Evolutionary conservation across 805 yeast species (phyloP), one percentile per base, ranked within the genome.

Genomic region (Candida palmyrensis): DNA sequence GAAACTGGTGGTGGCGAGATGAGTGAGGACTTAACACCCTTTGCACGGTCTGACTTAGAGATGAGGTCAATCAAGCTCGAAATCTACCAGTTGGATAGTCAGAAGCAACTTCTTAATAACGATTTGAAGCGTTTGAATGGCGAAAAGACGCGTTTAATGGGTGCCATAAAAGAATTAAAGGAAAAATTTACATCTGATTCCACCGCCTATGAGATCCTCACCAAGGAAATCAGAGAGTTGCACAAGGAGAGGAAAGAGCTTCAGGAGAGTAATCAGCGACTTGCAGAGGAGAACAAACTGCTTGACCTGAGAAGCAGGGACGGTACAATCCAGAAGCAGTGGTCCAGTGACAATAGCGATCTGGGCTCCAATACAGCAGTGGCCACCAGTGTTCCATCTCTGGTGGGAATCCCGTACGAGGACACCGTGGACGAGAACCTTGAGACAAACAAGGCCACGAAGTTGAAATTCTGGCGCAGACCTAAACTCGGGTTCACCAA

Each of bases 161-260:
- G 36, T 19, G 36, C 22, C 27, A 17, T 42, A 38, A 11, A 36
- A 31, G 16, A 37, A 28, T 21, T 61, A 54, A 8, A 25, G 50
- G 10, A 43, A 23, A 71, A 66, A 39, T 44, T 78, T 9, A 49
- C 55, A 11, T 54, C 53, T 25, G 65, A 71, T 39, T 62, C 66
- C 23, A 49, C 63, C 2, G 57, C 64, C 1, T 75, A 71, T 41
- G 63, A 68, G 2, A 52, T 53, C 5, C 42, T 80, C 22, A 37
- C 60, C 14, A 62, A 58, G 27, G 87, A 82, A 25, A 65, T 82
- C 10, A 70, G 65, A 30, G 68, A 59, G 13, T 58, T 87, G 40
- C 66, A 58, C 19, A 39, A 45, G 1, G 69, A 71, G 29, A 79
- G 72, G 54, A 62, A 59, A 21, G 53, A 57, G 12, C 55, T 86